Evolutionary conservation across 1,284 basidiomycete species (phyloP), one percentile per base, ranked within the genome.

Genomic region (Ustilago xerochloae): DNA sequence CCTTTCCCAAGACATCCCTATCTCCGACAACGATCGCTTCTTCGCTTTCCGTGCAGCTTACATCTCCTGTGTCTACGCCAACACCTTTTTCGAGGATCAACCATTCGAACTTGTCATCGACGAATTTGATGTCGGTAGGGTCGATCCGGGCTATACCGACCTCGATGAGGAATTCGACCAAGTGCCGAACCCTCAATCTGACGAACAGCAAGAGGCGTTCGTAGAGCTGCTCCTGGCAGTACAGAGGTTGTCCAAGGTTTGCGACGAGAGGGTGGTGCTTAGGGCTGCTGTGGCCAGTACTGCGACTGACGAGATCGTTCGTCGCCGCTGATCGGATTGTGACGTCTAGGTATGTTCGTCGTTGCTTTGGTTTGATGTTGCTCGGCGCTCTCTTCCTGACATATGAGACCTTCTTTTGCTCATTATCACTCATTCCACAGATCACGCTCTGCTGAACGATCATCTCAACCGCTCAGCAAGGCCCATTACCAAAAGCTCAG

Each of bases 241-340:
- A 24, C 41, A 43, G 41, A 43, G 41, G 26, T 43, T 43, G 41
- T 43, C 41, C 22, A 43, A 43, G 41, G 41, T 43, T 24, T 43
- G 41, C n/a, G 22, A 24, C 7, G 41, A 43, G 41, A 43, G 22
- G 41, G 41, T 43, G 41, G 26, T 43, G 5, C 22, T 43, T 10
- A 20, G 41, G 22, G 41, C 41, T 3, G 41, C 41, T 43, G 12
- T 43, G 20, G n/a, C n/a, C n/a, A n/a, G n/a, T n/a, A 43, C 41
- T 43, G 22, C 41, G 6, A 43, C 41, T 6, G 41, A 43, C 22
- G 41, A 43, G 20, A 12, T 43, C 16, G 22, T 24, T 43, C 41
- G 41, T n/a, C 41, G 41, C 41, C 5, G 20, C 26, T 26, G 41
- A 24, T 24, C 22, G 10, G 32, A 43, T 12, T 43, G 20, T 43